Evolutionary conservation across 768 basidiomycete species (phyloP), one percentile per base, ranked within the genome.

Genomic region (Russula foetens): DNA sequence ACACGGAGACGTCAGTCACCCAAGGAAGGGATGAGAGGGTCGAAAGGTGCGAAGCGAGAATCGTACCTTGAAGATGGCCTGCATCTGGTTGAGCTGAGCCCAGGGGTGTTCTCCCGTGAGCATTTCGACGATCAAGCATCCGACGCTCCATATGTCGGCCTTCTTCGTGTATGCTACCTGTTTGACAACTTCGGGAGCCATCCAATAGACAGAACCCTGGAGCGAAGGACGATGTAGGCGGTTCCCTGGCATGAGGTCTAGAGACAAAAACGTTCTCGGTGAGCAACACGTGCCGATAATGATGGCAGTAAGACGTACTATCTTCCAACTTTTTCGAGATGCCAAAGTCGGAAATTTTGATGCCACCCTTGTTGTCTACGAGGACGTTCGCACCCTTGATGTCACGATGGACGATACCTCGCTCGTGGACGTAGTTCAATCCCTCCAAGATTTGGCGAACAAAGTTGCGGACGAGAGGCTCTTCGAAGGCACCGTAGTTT

Each of bases 361-460:
- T 87, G 11, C 94, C 93, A 19, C 94, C 93, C 72, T 96, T 96
- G 76, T 98, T 98, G 71, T 98, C 95, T 3, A 97, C 94, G 59
- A 99, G 85, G 58, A 99, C 97, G 71, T 99, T 98, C 39, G 91
- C 97, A 23, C 97, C 97, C 70, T 99, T 99, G 78, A 99, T 99
- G 69, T 99, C 97, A 12, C 94, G 89, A 73, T 98, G 94, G 59
- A 98, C 93, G 71, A 98, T 97, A 66, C 90, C 92, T 14, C 90
- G 83, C 66, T 92, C 90, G 66, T 98, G 94, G 12, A 98, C 81
- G 67, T 97, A 98, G 69, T 86, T 83, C 56, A 98, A 79, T 12
- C 94, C 94, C 52, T 85, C 84, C 45, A 95, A 76, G 63, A 96
- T 96, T 72, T 97, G 95, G 24, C 90, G 82, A 51, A 95, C 90